These are phyloP conservation scores for Chiua virens DNA, from an alignment of 768 basidiomycete species.

Conservation along the genomic window DNA sequence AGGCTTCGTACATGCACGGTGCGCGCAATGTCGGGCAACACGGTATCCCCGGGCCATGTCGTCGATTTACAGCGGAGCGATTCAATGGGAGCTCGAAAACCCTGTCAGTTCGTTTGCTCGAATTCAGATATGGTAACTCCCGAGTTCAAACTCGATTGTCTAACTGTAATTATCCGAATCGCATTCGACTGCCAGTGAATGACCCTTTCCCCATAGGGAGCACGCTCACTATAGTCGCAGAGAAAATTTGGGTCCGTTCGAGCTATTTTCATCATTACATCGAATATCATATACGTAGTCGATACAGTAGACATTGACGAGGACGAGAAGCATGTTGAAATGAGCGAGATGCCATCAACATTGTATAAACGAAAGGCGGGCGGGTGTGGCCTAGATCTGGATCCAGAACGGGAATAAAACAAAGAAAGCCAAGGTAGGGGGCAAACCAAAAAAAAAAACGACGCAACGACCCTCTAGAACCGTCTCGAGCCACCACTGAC, in stretches of 20 bases:
- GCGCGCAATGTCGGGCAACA: no score
- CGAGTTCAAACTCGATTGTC: no score
- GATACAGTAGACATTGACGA: conserved; percentile 22
- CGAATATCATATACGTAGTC: conserved; percentile 28
- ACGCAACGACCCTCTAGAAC: conserved; percentile 37
- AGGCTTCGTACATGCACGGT: no score
- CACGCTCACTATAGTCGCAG: no score
- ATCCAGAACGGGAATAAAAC: conserved; percentile 18
- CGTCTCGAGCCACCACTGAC: conserved; percentile 55
- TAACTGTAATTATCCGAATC: no score
- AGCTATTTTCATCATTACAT: conserved; percentile 22
- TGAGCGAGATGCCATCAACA: not conserved
- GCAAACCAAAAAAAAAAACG: not conserved
- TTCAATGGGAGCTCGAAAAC: no score
- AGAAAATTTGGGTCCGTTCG: not conserved
- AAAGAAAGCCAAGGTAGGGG: not conserved
- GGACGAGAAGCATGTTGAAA: conserved; percentile 1
- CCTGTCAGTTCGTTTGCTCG: no score
- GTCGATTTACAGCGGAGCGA: no score
- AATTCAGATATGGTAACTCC: no score
- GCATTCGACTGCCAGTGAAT: no score
- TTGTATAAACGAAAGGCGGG: not conserved
- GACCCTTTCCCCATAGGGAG: no score
- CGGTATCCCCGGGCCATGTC: no score
- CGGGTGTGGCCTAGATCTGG: conserved; percentile 8